Percentiles rank a stretch among this genome's conserved stretches.
phyloP scores from a whole-genome alignment of 2,329 filamentous ascomycete genomes.

The Dactylonectria estremocensis region DNA sequence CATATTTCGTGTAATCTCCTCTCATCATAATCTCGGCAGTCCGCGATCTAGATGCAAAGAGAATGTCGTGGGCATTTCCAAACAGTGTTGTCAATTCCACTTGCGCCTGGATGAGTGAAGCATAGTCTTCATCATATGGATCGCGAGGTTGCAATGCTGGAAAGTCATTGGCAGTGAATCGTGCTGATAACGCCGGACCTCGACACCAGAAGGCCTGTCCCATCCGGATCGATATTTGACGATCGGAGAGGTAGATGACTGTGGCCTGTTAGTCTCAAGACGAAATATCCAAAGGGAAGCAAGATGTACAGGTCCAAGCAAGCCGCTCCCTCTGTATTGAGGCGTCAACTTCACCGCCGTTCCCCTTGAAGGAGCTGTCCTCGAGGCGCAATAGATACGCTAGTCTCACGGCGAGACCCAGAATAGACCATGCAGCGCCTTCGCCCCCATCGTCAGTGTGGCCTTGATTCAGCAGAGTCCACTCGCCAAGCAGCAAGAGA shows the following conservation, averaged over 20 bases:
- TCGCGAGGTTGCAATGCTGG: conserved; percentile 24
- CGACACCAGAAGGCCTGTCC: conserved; percentile 33
- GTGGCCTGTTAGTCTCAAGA: neutral
- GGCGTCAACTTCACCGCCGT: conserved; percentile 10
- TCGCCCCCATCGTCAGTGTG: conserved; percentile 26
- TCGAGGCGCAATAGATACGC: conserved; percentile 22
- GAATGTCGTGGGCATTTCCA: conserved; percentile 33
- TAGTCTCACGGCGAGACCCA: conserved; percentile 16
- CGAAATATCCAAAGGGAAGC: neutral
- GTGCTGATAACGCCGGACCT: conserved; percentile 28
- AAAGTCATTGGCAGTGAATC: conserved; percentile 31
- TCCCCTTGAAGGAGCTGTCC: conserved; percentile 20
- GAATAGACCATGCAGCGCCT: conserved; percentile 29
- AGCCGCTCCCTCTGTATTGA: conserved; percentile 19
- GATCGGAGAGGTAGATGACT: conserved; percentile 23
- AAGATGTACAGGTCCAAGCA: conserved; percentile 14
- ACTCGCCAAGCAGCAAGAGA: conserved; percentile 27
- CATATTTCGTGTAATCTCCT: conserved; percentile 35
- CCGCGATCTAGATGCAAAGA: conserved; percentile 27
- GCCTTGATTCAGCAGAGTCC: conserved; percentile 29
- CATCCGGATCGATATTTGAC: conserved; percentile 27
- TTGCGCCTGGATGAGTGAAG: conserved; percentile 29
- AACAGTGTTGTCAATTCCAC: conserved; percentile 29
- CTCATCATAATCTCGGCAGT: conserved; percentile 33
- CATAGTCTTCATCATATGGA: conserved; percentile 27